phyloP scores from a whole-genome alignment of 2,329 filamentous ascomycete genomes.

The Dactylonectria estremocensis region DNA sequence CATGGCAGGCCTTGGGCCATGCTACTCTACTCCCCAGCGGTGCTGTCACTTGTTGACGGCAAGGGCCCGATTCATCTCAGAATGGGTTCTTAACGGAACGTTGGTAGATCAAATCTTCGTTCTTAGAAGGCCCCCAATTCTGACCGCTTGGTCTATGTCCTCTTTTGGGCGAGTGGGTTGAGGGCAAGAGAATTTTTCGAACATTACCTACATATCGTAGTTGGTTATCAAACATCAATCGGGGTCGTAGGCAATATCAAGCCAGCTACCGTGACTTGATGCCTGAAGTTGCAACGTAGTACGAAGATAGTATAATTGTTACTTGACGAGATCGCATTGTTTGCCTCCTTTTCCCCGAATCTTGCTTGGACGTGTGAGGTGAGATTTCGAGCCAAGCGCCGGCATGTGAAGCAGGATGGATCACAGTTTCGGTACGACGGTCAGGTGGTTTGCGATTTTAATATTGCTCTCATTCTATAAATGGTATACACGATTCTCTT shows the following conservation, averaged over 20 bases:
- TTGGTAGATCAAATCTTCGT: constrained; percentile 74
- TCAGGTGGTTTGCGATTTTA: neutral
- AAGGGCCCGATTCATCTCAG: constrained; percentile 78
- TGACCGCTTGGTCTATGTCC: constrained; percentile 44
- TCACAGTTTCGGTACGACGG: neutral
- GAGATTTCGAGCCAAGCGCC: neutral
- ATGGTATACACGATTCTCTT: constrained; percentile 15
- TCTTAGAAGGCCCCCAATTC: constrained; percentile 57
- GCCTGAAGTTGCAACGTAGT: neutral
- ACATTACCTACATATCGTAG: constrained; percentile 50
- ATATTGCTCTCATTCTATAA: neutral
- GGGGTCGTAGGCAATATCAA: neutral
- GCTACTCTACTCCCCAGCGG: constrained; percentile 68
- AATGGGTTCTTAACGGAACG: constrained; percentile 86
- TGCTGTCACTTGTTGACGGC: constrained; percentile 81
- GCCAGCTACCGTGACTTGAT: neutral
- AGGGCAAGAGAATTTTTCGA: constrained; percentile 61
- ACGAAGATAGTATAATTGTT: neutral
- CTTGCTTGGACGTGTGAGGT: neutral
- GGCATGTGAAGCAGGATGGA: neutral
- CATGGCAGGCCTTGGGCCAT: constrained; percentile 5
- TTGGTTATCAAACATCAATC: neutral
- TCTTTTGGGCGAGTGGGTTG: constrained; percentile 51
- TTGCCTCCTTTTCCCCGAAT: neutral
- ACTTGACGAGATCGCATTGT: neutral